Percentiles rank a stretch among this genome's conserved stretches.
These are phyloP conservation scores for Geotrichum reessii DNA, from an alignment of 1,139 yeast species.

Conservation along the genomic window DNA sequence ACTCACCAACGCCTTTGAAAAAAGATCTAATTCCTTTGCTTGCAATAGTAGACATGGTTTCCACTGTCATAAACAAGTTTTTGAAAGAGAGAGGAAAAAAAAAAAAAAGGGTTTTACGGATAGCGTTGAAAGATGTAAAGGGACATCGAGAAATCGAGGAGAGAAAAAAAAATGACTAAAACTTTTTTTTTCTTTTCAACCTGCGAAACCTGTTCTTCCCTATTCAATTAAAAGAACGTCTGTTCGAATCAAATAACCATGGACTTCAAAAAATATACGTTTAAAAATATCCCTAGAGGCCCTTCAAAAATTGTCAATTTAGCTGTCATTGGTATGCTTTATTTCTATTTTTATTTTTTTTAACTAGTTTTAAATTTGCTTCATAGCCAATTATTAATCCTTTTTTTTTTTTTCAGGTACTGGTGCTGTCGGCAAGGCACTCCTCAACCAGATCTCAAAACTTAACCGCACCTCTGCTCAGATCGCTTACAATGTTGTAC, in stretches of 20 bases:
- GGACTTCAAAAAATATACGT: conserved; percentile 5
- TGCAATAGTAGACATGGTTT: not conserved
- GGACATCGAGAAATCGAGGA: not conserved
- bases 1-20: conserved; percentile 8
- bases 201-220: not conserved
- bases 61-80: too few species aligned
- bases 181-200: not conserved
- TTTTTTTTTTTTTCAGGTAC: conserved; percentile 45
- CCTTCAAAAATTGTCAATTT: conserved; percentile 62
- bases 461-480: conserved; percentile 37
- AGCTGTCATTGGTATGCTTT: conserved; percentile 62
- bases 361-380: not conserved
- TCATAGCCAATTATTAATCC: not conserved
- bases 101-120: not conserved
- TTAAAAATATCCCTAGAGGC: not conserved
- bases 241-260: not conserved
- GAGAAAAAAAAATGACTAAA: not conserved
- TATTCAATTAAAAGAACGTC: not conserved
- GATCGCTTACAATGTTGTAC: conserved; percentile 59
- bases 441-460: conserved; percentile 60
- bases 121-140: not conserved
- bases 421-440: conserved; percentile 93
- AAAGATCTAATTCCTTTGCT: conserved; percentile 12
- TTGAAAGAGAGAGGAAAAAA: too few species aligned
- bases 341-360: not conserved